Percentiles rank a stretch among this genome's conserved stretches.
Conservation (phyloP, 1,284 basidiomycete genomes). For the Ceratobasidium sp. region DNA sequence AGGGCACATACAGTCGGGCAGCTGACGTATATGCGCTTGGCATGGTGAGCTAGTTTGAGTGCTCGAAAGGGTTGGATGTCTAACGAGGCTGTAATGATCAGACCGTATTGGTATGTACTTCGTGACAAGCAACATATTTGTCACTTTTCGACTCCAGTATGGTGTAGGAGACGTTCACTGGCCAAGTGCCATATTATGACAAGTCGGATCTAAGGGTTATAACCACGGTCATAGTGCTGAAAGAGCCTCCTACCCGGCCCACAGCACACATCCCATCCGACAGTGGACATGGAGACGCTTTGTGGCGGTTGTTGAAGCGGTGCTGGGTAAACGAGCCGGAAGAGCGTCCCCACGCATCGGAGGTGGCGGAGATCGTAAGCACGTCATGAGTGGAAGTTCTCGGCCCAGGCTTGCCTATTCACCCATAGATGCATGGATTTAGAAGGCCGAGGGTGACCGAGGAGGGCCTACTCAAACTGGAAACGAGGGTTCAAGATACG, state of each 20-base stretch:
- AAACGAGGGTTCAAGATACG: neutral
- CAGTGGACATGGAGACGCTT: neutral
- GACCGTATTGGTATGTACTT: neutral
- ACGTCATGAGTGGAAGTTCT: neutral
- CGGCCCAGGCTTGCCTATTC: too few relatives aligned
- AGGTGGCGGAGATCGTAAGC: neutral
- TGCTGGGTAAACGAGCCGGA: neutral
- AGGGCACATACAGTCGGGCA: neutral
- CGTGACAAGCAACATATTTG: neutral
- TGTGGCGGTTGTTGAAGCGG: neutral
- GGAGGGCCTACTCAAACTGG: neutral
- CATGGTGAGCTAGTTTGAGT: neutral
- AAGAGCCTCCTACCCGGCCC: neutral
- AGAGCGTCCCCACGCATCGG: neutral
- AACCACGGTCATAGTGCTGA: neutral
- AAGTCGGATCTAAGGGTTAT: neutral
- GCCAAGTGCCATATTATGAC: neutral
- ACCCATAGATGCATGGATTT: too few relatives aligned
- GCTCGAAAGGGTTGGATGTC: neutral
- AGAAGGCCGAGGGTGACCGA: neutral
- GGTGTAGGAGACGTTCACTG: conserved; percentile 1
- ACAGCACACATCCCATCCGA: neutral
- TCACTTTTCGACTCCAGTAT: neutral
- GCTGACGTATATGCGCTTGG: too few relatives aligned
- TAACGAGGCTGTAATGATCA: neutral